A percentile compares a stretch with the other conserved stretches of the same genome.
Conservation (phyloP, 176 grass and related monocot genomes). For the Lolium multiflorum region DNA sequence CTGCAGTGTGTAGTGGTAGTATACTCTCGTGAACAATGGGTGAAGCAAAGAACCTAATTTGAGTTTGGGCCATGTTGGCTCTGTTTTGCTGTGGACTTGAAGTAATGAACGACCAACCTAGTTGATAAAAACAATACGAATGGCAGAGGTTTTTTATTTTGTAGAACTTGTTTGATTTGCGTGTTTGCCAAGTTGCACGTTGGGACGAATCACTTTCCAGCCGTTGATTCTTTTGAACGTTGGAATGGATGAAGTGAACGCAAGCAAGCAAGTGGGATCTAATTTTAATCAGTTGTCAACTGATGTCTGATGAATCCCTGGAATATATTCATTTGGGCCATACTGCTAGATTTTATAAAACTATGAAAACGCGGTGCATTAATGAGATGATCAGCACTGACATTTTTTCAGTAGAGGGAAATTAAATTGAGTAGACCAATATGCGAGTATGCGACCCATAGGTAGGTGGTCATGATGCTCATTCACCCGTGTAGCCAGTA, state of each 20-base stretch:
- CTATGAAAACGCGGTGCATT: not conserved
- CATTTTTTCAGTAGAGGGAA: not conserved
- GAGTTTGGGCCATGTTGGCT: conserved; percentile 3
- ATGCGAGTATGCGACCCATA: conserved; percentile 30
- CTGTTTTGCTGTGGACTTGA: not conserved
- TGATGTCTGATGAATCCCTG: conserved; percentile 15
- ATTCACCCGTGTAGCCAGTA: conserved; percentile 12
- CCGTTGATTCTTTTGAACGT: conserved; percentile 37
- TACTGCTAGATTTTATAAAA: not conserved
- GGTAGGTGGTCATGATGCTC: not conserved
- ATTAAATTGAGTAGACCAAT: conserved; percentile 29
- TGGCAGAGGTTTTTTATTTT: not conserved
- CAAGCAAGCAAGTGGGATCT: not conserved
- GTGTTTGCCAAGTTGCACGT: conserved; percentile 14
- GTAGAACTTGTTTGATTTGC: not conserved
- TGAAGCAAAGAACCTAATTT: conserved; percentile 4
- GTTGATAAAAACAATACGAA: not conserved
- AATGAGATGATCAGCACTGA: conserved; percentile 38
- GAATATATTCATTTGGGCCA: conserved; percentile 3
- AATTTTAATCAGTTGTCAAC: conserved; percentile 51
- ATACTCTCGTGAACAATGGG: not conserved
- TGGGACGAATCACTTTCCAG: not conserved
- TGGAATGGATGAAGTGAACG: conserved; percentile 20
- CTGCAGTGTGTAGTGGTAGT: not conserved
- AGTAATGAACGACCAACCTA: not conserved